Evolutionary conservation across 441 rosid species (phyloP).

Genomic region (Pelargonium australe): DNA sequence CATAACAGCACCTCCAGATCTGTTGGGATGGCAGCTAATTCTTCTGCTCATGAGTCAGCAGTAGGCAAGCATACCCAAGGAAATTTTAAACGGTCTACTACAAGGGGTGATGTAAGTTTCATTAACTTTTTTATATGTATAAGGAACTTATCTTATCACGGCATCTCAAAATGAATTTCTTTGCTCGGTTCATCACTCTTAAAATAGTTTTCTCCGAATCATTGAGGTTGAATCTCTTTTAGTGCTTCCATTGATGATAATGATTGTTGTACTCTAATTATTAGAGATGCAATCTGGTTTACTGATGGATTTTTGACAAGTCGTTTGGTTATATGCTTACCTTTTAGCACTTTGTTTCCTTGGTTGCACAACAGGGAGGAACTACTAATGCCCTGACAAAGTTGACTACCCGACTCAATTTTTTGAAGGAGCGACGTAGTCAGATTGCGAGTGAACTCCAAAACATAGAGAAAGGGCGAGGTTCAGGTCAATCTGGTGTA

Average conservation of each 20-base stretch:
- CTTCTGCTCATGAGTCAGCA: slow-evolving; percentile 17
- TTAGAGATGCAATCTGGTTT: not conserved
- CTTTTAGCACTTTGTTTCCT: too few species aligned
- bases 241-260: too few species aligned
- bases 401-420: slow-evolving; percentile 71
- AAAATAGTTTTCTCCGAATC: too few species aligned
- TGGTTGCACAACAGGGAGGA: slow-evolving; percentile 35
- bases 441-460: slow-evolving; percentile 61
- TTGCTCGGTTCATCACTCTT: not conserved
- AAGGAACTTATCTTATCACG: not conserved
- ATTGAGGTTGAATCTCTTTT: too few species aligned
- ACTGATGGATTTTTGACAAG: too few species aligned
- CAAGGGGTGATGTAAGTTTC: slow-evolving; percentile 64
- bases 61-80: slow-evolving; percentile 22
- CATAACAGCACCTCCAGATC: slow-evolving; percentile 32
- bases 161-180: not conserved
- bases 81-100: slow-evolving; percentile 44
- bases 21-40: slow-evolving; percentile 16
- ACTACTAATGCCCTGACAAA: slow-evolving; percentile 60
- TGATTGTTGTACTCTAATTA: too few species aligned
- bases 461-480: slow-evolving; percentile 43
- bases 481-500: slow-evolving; percentile 25
- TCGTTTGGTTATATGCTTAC: too few species aligned
- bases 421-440: slow-evolving; percentile 74
- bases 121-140: not conserved